A percentile compares a stretch with the other conserved stretches of the same genome.
Conservation (phyloP, 2,329 filamentous ascomycete species). For the Karstenula rhodostoma region DNA sequence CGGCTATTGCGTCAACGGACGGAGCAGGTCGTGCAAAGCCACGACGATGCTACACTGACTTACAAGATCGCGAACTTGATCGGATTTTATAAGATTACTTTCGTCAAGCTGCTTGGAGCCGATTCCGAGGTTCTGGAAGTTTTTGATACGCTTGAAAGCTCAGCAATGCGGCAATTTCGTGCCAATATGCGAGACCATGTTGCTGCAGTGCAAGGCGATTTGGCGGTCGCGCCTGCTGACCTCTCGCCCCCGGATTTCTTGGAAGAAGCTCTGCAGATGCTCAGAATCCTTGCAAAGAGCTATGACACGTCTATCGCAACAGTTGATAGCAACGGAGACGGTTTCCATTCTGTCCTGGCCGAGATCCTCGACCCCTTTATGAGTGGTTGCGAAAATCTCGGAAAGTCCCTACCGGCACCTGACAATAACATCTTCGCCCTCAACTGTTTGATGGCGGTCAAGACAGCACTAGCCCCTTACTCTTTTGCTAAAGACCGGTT, state of each 20-base stretch:
- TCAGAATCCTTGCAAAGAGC: conserved; percentile 81
- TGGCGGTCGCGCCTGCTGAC: conserved; percentile 74
- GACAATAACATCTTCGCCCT: conserved; percentile 73
- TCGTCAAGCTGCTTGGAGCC: conserved; percentile 77
- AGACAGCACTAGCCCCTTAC: conserved; percentile 64
- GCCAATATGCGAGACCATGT: conserved; percentile 82
- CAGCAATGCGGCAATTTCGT: conserved; percentile 83
- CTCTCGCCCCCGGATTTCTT: conserved; percentile 82
- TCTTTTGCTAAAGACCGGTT: conserved; percentile 69
- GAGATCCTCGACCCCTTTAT: conserved; percentile 90
- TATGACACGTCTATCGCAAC: conserved; percentile 80
- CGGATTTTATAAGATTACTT: conserved; percentile 87
- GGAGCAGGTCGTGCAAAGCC: conserved; percentile 90
- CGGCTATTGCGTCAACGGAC: conserved; percentile 87
- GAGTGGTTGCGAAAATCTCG: conserved; percentile 74
- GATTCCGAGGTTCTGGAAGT: conserved; percentile 74
- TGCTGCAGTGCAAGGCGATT: conserved; percentile 75
- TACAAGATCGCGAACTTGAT: conserved; percentile 92
- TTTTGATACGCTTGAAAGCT: conserved; percentile 73
- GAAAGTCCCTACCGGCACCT: conserved; percentile 66
- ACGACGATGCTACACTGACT: conserved; percentile 86
- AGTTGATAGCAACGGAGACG: conserved; percentile 64
- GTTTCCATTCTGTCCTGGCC: conserved; percentile 77
- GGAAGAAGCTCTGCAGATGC: conserved; percentile 77
- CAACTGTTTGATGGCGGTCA: conserved; percentile 73